Percentiles rank a stretch among this genome's conserved stretches.
Conservation (phyloP, 176 grass and related monocot species). For the Raddia distichophylla region DNA sequence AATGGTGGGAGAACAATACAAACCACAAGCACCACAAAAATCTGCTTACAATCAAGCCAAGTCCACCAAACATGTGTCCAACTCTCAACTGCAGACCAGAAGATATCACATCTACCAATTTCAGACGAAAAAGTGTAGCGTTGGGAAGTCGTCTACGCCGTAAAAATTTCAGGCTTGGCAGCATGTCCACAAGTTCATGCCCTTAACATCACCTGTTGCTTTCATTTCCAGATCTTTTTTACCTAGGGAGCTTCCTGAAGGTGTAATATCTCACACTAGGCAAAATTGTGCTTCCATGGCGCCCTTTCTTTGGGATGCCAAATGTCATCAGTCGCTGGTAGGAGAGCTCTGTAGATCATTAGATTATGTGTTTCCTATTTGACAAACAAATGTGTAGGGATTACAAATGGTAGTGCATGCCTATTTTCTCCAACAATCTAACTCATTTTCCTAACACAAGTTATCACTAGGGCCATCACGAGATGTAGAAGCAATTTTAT, state of each 20-base stretch:
- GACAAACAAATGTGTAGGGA: not conserved
- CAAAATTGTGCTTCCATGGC: not conserved
- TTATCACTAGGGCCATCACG: not conserved
- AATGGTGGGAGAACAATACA: not conserved
- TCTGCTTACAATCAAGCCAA: not conserved
- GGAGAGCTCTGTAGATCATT: not conserved
- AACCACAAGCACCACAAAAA: slow-evolving; percentile 7
- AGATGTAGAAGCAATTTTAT: not conserved
- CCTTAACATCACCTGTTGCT: not conserved
- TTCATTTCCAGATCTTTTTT: slow-evolving; percentile 25
- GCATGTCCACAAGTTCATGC: not conserved
- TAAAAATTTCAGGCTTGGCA: slow-evolving; percentile 4
- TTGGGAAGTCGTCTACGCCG: not conserved
- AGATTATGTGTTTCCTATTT: slow-evolving; percentile 6
- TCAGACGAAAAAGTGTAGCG: not conserved
- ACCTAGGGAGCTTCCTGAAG: not conserved
- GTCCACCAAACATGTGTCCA: not conserved
- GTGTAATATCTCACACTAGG: not conserved
- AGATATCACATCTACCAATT: not conserved
- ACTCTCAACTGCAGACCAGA: not conserved
- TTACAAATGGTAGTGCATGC: not conserved
- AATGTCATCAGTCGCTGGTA: not conserved
- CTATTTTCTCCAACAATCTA: not conserved
- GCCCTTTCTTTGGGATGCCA: not conserved
- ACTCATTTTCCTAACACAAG: not conserved